phyloP scores from a whole-genome alignment of 2,329 filamentous ascomycete genomes.

The Sporothrix variecibatus region DNA sequence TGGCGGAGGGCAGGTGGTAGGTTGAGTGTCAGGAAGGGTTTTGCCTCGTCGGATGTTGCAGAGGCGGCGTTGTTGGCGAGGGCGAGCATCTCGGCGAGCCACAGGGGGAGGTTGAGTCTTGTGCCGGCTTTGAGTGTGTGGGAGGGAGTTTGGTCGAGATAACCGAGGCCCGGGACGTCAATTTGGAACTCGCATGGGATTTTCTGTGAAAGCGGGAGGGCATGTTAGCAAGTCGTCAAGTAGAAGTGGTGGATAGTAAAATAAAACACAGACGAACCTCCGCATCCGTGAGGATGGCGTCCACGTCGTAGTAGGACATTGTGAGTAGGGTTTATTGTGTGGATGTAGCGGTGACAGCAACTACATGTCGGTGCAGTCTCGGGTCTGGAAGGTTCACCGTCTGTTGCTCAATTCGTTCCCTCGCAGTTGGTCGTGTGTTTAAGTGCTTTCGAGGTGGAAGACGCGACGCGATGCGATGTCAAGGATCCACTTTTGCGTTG shows the following conservation, averaged over 20 bases:
- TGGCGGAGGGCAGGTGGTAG: constrained; percentile 75
- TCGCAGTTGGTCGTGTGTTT: neutral
- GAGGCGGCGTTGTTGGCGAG: constrained; percentile 52
- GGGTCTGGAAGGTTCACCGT: neutral
- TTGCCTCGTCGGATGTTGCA: constrained; percentile 38
- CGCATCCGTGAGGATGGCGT: constrained; percentile 81
- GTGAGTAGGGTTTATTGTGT: neutral
- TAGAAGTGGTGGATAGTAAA: neutral
- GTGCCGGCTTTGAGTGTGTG: constrained; percentile 76
- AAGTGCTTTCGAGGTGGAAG: neutral
- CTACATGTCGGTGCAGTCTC: neutral
- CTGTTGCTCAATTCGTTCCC: neutral
- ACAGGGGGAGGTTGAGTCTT: constrained; percentile 80
- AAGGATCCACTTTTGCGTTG: neutral
- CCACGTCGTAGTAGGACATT: constrained; percentile 82
- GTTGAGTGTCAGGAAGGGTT: constrained; percentile 72
- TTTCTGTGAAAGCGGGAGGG: constrained; percentile 56
- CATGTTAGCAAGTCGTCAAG: neutral
- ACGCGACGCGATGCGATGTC: constrained; percentile 24
- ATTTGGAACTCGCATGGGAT: constrained; percentile 93
- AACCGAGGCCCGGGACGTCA: constrained; percentile 81
- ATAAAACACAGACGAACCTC: constrained; percentile 55
- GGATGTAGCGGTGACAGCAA: neutral
- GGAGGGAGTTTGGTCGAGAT: constrained; percentile 78
- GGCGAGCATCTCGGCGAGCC: constrained; percentile 92